Conservation (phyloP, 108 stramenopile genomes). For the Cyclotella kingstonii region DNA sequence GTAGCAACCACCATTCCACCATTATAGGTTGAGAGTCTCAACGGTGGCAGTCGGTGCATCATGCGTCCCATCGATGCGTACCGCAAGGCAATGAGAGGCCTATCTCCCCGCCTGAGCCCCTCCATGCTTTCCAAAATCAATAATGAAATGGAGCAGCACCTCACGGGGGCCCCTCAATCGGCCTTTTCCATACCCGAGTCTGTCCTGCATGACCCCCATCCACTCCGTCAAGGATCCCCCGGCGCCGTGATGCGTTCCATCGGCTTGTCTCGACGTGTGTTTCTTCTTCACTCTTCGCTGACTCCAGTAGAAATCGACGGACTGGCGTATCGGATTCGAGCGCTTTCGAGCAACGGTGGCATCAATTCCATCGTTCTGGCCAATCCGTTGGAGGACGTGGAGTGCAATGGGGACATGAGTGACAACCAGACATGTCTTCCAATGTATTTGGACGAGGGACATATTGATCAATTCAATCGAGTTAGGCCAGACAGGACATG, state of each 20-base stretch:
- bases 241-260: conserved; percentile 58
- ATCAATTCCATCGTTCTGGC: conserved; percentile 71
- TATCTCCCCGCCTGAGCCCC: conserved; percentile 15
- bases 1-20: too few relatives aligned
- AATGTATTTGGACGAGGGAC: conserved; percentile 38
- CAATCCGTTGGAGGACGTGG: conserved; percentile 58
- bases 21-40: too few relatives aligned
- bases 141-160: conserved; percentile 24
- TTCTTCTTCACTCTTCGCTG: conserved; percentile 62
- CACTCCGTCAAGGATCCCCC: conserved; percentile 9
- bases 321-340: conserved; percentile 64
- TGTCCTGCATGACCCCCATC: conserved; percentile 20
- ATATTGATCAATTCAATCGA: conserved; percentile 10
- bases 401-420: conserved; percentile 34
- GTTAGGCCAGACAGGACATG: not conserved
- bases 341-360: conserved; percentile 55
- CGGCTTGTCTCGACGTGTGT: conserved; percentile 72
- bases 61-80: conserved; percentile 3
- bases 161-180: conserved; percentile 13
- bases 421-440: conserved; percentile 29
- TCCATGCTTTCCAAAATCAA: conserved; percentile 9
- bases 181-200: conserved; percentile 33
- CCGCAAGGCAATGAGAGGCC: conserved; percentile 9
- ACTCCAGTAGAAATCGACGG: conserved; percentile 67
- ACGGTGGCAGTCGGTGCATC: too few relatives aligned